These are phyloP conservation scores for Juglanconis sp. DNA, from an alignment of 2,329 filamentous ascomycete species.

Conservation along the genomic window DNA sequence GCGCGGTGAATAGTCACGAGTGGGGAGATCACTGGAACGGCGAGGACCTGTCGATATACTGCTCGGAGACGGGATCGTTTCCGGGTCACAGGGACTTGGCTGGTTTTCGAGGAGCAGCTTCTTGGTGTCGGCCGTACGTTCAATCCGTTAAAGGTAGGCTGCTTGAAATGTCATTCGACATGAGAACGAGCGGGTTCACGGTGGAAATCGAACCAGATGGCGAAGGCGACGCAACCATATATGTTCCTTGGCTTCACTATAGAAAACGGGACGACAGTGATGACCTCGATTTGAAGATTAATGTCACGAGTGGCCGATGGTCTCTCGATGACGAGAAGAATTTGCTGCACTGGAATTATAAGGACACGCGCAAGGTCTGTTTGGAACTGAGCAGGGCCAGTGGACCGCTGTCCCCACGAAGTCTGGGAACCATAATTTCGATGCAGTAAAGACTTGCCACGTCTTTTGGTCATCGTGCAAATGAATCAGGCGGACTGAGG, in stretches of 20 bases:
- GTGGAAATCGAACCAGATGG: not conserved
- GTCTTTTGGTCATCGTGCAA: no score
- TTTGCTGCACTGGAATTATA: not conserved
- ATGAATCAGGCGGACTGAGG: no score
- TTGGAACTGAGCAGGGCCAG: not conserved
- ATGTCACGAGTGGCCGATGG: not conserved
- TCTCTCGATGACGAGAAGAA: not conserved
- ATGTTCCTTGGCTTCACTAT: slow-evolving; percentile 8
- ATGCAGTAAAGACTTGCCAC: not conserved
- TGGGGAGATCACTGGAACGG: slow-evolving; percentile 26
- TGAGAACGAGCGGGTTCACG: not conserved
- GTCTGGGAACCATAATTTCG: slow-evolving; percentile 2
- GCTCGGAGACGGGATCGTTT: slow-evolving; percentile 23
- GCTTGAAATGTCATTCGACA: slow-evolving; percentile 2
- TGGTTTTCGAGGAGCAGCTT: slow-evolving; percentile 19
- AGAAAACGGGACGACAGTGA: not conserved
- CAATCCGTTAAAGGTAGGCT: slow-evolving; percentile 11
- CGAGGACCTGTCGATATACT: slow-evolving; percentile 25
- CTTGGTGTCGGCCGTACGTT: slow-evolving; percentile 22
- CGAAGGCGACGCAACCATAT: not conserved
- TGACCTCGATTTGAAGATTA: not conserved
- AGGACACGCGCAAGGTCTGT: not conserved
- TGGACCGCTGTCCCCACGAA: not conserved
- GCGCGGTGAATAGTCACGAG: slow-evolving; percentile 22
- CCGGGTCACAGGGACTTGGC: slow-evolving; percentile 12